Evolutionary conservation across 2,329 filamentous ascomycete species (phyloP), one percentile per base, ranked within the genome.

Genomic region (Uncinocarpus reesii): DNA sequence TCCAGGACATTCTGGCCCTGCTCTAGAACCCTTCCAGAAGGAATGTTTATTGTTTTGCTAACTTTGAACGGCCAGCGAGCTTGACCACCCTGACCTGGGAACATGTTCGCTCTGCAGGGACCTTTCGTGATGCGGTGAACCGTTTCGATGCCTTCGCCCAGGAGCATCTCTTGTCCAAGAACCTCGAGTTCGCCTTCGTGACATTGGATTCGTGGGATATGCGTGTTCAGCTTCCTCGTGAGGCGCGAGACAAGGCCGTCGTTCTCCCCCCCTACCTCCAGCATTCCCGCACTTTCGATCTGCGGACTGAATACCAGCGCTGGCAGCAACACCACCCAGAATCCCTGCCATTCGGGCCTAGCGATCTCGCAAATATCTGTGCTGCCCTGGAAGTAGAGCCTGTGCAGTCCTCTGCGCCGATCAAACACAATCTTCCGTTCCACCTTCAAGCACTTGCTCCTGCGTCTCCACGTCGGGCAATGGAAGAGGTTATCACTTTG

Each of bases 301-400:
- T 98, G 50, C 85, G 92, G 55, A 94, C 88, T 61, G 92, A 98
- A 71, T 98, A 98, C 66, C 89, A 95, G 72, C 80, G 89, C 65
- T 98, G 92, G 89, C 92, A 96, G 70, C 87, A 93, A 61, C 90
- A 96, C 68, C 92, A 98, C 63, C 92, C 92, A 32, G 92, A 98
- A 72, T 95, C 90, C 49, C 78, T 98, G 47, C 90, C 92, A 2
- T 98, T 96, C 63, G 92, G 90, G 15, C 90, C 92, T 42, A 95
- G 87, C 51, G 93, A 92, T 66, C 77, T 98, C 56, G 84, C 89
- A 59, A 96, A 96, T 70, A 98, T 98, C 66, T 98, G 92, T 72
- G 92, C 92, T 55, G 92, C 92, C 47, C 81, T 98, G 47, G 92
- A 98, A 71, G 92, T 98, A 41, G 92, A 98, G 70, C 89, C 93